A percentile compares a stretch with the other conserved stretches of the same genome.
phyloP scores from a whole-genome alignment of 2,329 filamentous ascomycete species.

The Trichoderma gracile region DNA sequence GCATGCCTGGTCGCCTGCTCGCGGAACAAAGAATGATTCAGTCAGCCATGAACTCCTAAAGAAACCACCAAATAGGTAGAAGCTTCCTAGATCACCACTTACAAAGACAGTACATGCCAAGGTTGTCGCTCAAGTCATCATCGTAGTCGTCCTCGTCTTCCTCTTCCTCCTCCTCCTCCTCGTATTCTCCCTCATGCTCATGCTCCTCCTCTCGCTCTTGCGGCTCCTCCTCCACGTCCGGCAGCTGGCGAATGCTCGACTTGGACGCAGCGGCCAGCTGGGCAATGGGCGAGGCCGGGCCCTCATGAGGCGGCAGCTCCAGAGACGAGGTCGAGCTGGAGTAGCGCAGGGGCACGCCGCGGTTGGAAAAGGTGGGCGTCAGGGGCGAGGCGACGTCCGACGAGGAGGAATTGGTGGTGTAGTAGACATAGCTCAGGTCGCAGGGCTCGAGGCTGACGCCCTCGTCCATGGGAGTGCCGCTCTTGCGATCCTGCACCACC shows the following conservation, averaged over 20 bases:
- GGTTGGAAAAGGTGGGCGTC: conserved; percentile 67
- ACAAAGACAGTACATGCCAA: conserved; percentile 71
- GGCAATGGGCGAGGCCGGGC: conserved; percentile 32
- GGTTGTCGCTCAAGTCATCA: conserved; percentile 34
- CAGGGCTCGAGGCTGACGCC: conserved; percentile 40
- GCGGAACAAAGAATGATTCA: conserved; percentile 15
- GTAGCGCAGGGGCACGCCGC: conserved; percentile 61
- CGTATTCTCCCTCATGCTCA: conserved; percentile 38
- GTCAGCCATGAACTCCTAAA: conserved; percentile 19
- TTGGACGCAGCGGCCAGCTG: conserved; percentile 50
- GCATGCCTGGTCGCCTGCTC: conserved; percentile 62
- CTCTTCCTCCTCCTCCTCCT: conserved; percentile 58
- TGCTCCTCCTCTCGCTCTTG: conserved; percentile 67
- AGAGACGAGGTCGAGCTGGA: conserved; percentile 79
- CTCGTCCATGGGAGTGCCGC: conserved; percentile 44
- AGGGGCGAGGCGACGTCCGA: conserved; percentile 70
- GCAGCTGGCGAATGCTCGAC: conserved; percentile 66
- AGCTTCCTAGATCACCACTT: conserved; percentile 52
- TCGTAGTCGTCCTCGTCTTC: conserved; percentile 58
- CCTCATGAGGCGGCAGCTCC: conserved; percentile 52
- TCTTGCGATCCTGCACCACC: conserved; percentile 53
- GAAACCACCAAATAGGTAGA: too few species aligned
- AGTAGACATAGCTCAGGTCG: conserved; percentile 45
- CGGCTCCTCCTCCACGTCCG: conserved; percentile 83
- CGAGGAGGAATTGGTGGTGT: conserved; percentile 55